Evolutionary conservation across 768 basidiomycete species (phyloP).

Genomic region (Cubamyces lactineus): DNA sequence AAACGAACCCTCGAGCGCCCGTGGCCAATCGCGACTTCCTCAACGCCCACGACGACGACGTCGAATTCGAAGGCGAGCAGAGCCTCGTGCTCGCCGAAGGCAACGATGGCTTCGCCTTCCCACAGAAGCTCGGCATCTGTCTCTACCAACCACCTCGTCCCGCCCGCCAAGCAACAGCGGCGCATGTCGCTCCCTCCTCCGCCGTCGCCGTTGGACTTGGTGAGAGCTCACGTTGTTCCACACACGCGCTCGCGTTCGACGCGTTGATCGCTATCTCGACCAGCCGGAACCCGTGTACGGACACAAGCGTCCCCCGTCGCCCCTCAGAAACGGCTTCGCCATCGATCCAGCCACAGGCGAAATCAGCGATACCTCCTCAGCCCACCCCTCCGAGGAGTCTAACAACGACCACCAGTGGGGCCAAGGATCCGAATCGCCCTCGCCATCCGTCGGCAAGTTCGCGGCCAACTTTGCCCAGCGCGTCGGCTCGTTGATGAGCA

Average conservation of each 20-base stretch:
- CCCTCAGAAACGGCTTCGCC: slow-evolving; percentile 66
- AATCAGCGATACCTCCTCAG: slow-evolving; percentile 36
- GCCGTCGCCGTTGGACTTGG: slow-evolving; percentile 45
- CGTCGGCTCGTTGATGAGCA: slow-evolving; percentile 67
- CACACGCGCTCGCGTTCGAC: slow-evolving; percentile 5
- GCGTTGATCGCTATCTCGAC: slow-evolving; percentile 16
- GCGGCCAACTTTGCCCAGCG: slow-evolving; percentile 77
- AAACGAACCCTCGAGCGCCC: slow-evolving; percentile 14
- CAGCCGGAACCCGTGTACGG: slow-evolving; percentile 51
- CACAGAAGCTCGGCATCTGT: slow-evolving; percentile 31
- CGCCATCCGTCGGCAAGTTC: slow-evolving; percentile 73
- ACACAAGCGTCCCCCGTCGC: slow-evolving; percentile 65
- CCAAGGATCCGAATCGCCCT: slow-evolving; percentile 60
- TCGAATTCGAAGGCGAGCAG: slow-evolving; percentile 36
- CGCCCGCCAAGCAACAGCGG: slow-evolving; percentile 37
- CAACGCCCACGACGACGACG: slow-evolving; percentile 30
- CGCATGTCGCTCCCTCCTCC: slow-evolving; percentile 43
- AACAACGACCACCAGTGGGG: slow-evolving; percentile 45
- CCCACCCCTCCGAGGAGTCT: slow-evolving; percentile 40
- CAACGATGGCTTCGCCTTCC: slow-evolving; percentile 35
- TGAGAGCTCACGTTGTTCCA: slow-evolving; percentile 28
- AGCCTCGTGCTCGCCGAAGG: slow-evolving; percentile 28
- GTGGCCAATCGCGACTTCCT: slow-evolving; percentile 16
- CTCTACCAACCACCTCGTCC: slow-evolving; percentile 32
- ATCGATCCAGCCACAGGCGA: slow-evolving; percentile 59